phyloP scores from a whole-genome alignment of 495 filamentous ascomycete genomes.

The Daldinia bambusicola region DNA sequence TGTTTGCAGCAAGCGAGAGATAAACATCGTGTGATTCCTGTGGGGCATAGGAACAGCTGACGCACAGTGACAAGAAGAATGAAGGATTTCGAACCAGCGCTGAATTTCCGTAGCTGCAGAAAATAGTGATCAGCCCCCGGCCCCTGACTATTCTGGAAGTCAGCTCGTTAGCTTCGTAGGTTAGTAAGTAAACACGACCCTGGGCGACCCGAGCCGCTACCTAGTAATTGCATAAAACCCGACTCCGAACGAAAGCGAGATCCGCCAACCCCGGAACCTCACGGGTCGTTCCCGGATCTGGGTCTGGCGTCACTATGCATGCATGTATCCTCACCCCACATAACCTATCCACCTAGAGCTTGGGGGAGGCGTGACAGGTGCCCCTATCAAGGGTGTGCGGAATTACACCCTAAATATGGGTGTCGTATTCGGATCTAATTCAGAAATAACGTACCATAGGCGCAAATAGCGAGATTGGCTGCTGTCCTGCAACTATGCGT shows the following conservation, averaged over 20 bases:
- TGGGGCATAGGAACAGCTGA: slow-evolving; percentile 25
- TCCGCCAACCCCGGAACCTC: slow-evolving; percentile 17
- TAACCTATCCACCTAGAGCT: neutral
- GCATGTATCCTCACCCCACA: neutral
- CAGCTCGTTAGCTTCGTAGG: slow-evolving; percentile 30
- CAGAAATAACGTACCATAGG: slow-evolving; percentile 4
- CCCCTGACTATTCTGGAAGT: slow-evolving; percentile 23
- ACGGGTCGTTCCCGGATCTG: slow-evolving; percentile 24
- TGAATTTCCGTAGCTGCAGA: neutral
- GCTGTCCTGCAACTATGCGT: neutral
- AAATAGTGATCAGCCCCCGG: slow-evolving; percentile 34
- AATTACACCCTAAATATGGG: neutral
- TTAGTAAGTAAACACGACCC: neutral
- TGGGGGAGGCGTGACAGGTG: neutral
- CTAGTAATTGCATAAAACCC: neutral
- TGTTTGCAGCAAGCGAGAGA: neutral
- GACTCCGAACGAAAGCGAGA: slow-evolving; percentile 5
- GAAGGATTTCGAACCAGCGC: slow-evolving; percentile 12
- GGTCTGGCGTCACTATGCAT: neutral
- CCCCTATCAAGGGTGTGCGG: slow-evolving; percentile 16
- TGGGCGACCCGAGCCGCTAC: neutral
- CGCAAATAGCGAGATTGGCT: slow-evolving; percentile 7
- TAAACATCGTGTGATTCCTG: neutral
- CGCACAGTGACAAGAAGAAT: slow-evolving; percentile 1
- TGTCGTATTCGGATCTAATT: slow-evolving; percentile 37